Evolutionary conservation across 306 rosid genomes (phyloP).

Genomic region (Datisca glomerata): DNA sequence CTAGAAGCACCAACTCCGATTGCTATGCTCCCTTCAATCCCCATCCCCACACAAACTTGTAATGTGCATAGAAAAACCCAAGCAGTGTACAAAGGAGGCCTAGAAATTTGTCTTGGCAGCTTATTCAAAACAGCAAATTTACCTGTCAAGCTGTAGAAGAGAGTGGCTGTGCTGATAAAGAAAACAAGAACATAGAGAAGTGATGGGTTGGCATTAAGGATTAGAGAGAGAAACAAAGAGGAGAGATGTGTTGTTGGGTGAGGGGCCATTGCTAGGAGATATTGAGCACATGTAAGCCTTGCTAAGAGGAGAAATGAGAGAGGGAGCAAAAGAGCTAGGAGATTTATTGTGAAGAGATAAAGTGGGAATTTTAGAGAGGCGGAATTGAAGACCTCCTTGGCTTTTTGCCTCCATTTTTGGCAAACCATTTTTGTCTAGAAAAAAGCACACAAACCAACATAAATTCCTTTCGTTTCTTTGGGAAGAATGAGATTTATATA

Average conservation of each 20-base stretch:
- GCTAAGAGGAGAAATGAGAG: conserved; percentile 67
- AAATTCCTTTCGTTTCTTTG: not conserved
- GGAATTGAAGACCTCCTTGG: conserved; percentile 14
- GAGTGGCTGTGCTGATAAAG: conserved; percentile 25
- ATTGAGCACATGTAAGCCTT: conserved; percentile 27
- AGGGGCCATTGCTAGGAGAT: conserved; percentile 7
- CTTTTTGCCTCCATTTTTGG: conserved; percentile 10
- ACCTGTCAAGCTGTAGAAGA: conserved; percentile 34
- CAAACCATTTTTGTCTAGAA: conserved; percentile 18
- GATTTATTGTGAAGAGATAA: conserved; percentile 35
- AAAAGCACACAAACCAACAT: not conserved
- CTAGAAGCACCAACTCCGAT: conserved; percentile 18
- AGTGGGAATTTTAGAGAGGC: conserved; percentile 22
- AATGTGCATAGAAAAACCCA: conserved; percentile 54
- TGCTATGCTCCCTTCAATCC: conserved; percentile 37
- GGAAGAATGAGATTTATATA: not conserved
- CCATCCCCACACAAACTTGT: conserved; percentile 62
- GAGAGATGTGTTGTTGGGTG: not conserved
- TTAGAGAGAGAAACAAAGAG: conserved; percentile 18
- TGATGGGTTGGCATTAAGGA: conserved; percentile 22
- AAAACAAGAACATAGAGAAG: conserved; percentile 41
- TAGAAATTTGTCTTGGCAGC: conserved; percentile 6
- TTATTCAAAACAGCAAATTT: conserved; percentile 17
- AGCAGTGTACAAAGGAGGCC: conserved; percentile 23
- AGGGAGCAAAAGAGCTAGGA: conserved; percentile 61